Base-by-base conservation (phyloP, 2,329 filamentous ascomycete species). In the Domatiomyces globalis region DNA sequence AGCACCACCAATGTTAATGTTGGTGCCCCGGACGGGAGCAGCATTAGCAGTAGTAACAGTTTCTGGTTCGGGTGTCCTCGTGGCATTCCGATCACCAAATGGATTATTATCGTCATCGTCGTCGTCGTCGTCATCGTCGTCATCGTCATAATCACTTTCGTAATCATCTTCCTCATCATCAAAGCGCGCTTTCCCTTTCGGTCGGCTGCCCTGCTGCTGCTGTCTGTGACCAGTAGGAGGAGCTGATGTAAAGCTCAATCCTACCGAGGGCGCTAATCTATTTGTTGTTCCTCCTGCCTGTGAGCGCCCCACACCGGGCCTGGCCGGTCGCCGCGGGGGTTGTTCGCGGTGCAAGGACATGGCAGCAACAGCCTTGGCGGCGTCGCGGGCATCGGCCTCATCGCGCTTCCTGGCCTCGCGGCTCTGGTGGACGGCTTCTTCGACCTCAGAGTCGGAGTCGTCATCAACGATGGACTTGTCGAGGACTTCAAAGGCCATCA, bases 401-500 rank as follows among this genome's bases (percentile, higher is more conserved):
- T 62, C 58, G 27, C 55, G 50, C 45, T 54, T 54, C n/a, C 52
- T 54, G 27, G 55, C 53, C 39, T 55, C 50, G 25, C 60, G 51
- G 20, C 56, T 59, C 10, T 59, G 58, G 53, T 62, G 60, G 45
- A 79, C 43, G 79, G 65, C 60, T 79, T 84, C 68, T 57, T 75
- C 74, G 12, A 69, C 69, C 49, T 83, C 80, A 55, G 78, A 81
- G 61, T 82, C 78, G 53, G 78, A 81, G 60, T 83, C 80, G 56
- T 83, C 78, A 5, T 39, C 33, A 47, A 75, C 73, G 43, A 73
- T 63, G 47, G 70, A 73, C 59, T 73, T 74, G 64, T 98, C 90
- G 56, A 96, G 79, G 60, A 95, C 86, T 68, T 96, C 90, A 63
- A 88, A 98, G 0, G 88, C 85, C 79, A 94, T 95, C 52, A 98